Base-by-base conservation (phyloP, 2,329 filamentous ascomycete genomes). In the Chaetomium sp. region DNA sequence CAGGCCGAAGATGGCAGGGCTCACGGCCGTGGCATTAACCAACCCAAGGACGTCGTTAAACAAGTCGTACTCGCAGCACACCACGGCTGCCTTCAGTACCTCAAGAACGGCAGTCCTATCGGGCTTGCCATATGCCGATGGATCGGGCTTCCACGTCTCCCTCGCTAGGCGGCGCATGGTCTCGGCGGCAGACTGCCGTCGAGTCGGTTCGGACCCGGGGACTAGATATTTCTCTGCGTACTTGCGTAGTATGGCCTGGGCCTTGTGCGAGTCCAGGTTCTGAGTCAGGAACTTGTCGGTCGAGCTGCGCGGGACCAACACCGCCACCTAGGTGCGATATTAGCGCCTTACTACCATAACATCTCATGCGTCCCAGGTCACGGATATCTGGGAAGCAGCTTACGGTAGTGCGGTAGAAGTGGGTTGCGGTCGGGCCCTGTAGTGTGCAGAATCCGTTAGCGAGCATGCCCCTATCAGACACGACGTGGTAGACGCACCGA, bases 401-500 rank as follows among this genome's bases (percentile, higher is more conserved):
- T 63, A 63, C 64, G 21, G 49, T 33, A 45, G 23, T 33, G 5
- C 60, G 60, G 23, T 63, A 63, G 56, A 56, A 63, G 7, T 63
- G 60, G 12, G 31, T 63, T 29, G 42, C 60, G 2, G 16, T 21
- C 8, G 60, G 50, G 2, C 55, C 64, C 49, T 65, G 29, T 21
- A 33, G 29, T 1, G 19, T 16, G 19, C 3, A 10, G 5, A 9
- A 35, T 35, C 29, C n/a, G 51, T 16, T 2, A 33, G 8, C 19
- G 10, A 12, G 27, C 45, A 49, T 23, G 21, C 33, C 16, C n/a
- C 29, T 10, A 31, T 10, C 16, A 9, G 1, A 16, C 6, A 54
- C 1, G 19, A 8, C 29, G 3, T 27, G 5, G 27, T 33, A 7
- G 29, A 60, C 67, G 29, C 33, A 76, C 75, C 35, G 8, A 70